Conservation (phyloP, 2,329 filamentous ascomycete species). For the Penicillium expansum region DNA sequence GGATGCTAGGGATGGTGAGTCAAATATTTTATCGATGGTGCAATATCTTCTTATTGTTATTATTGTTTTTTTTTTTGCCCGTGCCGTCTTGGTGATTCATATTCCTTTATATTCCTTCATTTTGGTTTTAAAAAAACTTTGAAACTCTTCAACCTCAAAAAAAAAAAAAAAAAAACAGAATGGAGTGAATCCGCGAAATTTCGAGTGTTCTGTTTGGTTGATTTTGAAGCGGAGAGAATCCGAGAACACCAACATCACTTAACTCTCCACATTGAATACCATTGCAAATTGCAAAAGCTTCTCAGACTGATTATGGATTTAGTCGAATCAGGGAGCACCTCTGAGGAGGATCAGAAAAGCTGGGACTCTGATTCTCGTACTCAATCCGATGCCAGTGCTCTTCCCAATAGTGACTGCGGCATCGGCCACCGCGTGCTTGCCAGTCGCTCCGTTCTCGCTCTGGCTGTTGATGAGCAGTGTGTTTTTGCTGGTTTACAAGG, state of each 20-base stretch:
- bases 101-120: not conserved
- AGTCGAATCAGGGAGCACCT: slow-evolving; percentile 37
- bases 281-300: not conserved
- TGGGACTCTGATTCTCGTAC: slow-evolving; percentile 32
- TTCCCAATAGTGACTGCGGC: slow-evolving; percentile 34
- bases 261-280: slow-evolving; percentile 19
- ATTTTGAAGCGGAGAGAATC: slow-evolving; percentile 5
- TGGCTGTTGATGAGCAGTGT: slow-evolving; percentile 74
- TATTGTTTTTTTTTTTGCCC: slow-evolving; percentile 5
- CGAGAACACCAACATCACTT: slow-evolving; percentile 11
- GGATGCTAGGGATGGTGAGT: slow-evolving; percentile 28
- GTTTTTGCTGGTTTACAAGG: slow-evolving; percentile 92
- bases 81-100: slow-evolving; percentile 28
- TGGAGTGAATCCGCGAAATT: not conserved
- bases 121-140: not conserved
- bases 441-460: slow-evolving; percentile 58
- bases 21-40: slow-evolving; percentile 24
- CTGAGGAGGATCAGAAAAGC: slow-evolving; percentile 37
- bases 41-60: slow-evolving; percentile 14
- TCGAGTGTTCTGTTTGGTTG: slow-evolving; percentile 5
- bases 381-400: slow-evolving; percentile 18
- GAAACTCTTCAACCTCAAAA: not conserved
- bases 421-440: slow-evolving; percentile 45
- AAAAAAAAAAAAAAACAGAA: not conserved
- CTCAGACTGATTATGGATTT: slow-evolving; percentile 29